Conservation (phyloP, 371 early-diverging fungal species). For the Aphelidium insulamus region DNA sequence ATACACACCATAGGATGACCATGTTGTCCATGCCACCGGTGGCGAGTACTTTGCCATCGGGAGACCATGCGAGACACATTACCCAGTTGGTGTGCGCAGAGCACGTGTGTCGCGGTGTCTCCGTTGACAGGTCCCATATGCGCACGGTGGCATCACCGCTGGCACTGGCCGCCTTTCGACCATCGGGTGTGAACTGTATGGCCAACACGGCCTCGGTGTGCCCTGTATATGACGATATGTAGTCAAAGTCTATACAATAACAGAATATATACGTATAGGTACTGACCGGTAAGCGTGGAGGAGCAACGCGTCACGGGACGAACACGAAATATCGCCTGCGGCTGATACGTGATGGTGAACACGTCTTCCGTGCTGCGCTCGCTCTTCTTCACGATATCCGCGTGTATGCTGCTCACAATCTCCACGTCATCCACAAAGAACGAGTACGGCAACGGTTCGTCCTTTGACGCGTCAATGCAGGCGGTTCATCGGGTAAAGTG, state of each 20-base stretch:
- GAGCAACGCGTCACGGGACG: constrained; percentile 75
- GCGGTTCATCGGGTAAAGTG: background rate
- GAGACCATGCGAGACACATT: constrained; percentile 76
- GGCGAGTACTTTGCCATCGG: constrained; percentile 60
- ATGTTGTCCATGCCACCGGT: constrained; percentile 90
- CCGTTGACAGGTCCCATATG: constrained; percentile 90
- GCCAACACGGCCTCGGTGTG: constrained; percentile 84
- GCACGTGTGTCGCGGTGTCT: constrained; percentile 41
- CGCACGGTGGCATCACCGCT: constrained; percentile 76
- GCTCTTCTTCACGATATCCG: constrained; percentile 43
- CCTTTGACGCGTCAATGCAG: constrained; percentile 4
- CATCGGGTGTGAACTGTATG: constrained; percentile 80
- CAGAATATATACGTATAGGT: background rate
- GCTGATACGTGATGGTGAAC: constrained; percentile 65
- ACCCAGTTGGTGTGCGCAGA: constrained; percentile 84
- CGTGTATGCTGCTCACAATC: constrained; percentile 40
- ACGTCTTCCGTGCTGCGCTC: constrained; percentile 59
- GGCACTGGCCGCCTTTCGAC: constrained; percentile 68
- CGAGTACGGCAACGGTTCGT: constrained; percentile 73
- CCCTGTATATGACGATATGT: constrained; percentile 13
- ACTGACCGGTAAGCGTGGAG: constrained; percentile 44
- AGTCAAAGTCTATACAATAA: constrained; percentile 1
- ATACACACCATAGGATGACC: constrained; percentile 25
- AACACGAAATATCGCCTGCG: constrained; percentile 83
- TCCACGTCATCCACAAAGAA: constrained; percentile 70